These are phyloP conservation scores for Cladophialophora exuberans DNA, from an alignment of 2,329 filamentous ascomycete species.

Conservation along the genomic window DNA sequence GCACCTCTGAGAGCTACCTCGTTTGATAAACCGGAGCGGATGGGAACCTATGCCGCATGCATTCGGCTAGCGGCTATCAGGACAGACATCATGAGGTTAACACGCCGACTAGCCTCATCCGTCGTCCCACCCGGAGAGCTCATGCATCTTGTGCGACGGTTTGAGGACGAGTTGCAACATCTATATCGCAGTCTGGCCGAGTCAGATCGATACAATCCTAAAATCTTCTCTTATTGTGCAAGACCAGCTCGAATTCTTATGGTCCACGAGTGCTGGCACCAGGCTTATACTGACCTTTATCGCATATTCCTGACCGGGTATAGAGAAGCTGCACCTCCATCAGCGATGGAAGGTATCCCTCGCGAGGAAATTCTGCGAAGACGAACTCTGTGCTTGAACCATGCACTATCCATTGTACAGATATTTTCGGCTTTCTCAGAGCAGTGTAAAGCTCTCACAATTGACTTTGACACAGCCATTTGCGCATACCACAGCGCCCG, in stretches of 20 bases:
- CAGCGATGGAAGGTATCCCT: conserved; percentile 19
- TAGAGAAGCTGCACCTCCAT: conserved; percentile 20
- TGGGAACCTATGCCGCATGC: conserved; percentile 20
- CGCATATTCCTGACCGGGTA: conserved; percentile 26
- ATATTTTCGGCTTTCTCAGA: conserved; percentile 22
- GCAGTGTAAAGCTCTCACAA: conserved; percentile 13
- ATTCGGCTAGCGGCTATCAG: conserved; percentile 18
- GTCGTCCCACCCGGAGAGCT: conserved; percentile 10
- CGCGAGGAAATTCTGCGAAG: conserved; percentile 12
- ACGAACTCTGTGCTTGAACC: conserved; percentile 17
- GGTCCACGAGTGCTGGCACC: conserved; percentile 28
- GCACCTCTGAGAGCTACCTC: conserved; percentile 23
- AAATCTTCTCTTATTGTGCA: conserved; percentile 18
- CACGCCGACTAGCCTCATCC: conserved; percentile 15
- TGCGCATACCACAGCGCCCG: conserved; percentile 23
- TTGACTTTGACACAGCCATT: conserved; percentile 24
- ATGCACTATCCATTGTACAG: conserved; percentile 21
- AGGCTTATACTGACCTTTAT: conserved; percentile 27
- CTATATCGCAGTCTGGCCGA: conserved; percentile 24
- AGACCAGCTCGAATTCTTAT: conserved; percentile 23
- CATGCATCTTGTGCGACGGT: conserved; percentile 16
- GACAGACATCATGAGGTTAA: conserved; percentile 24
- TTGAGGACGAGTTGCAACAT: conserved; percentile 21
- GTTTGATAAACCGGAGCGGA: conserved; percentile 12
- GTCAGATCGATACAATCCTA: conserved; percentile 15